phyloP scores from a whole-genome alignment of 805 yeast genomes.

The Candida montana region DNA sequence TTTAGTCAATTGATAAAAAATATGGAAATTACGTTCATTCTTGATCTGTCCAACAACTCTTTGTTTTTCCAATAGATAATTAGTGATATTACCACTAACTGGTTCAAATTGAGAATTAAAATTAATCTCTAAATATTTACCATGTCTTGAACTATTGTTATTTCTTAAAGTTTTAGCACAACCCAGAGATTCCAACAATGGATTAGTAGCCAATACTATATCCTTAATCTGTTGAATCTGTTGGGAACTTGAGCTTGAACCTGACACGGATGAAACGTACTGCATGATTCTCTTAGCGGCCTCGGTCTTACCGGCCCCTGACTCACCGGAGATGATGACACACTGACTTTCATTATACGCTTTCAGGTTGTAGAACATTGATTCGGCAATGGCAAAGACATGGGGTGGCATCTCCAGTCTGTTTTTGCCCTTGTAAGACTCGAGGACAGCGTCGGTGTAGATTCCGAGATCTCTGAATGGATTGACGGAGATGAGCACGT shows the following conservation, averaged over 20 bases:
- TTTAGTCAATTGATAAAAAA: conserved; percentile 92
- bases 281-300: conserved; percentile 98
- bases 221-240: conserved; percentile 85
- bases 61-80: conserved; percentile 89
- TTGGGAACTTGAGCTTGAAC: conserved; percentile 53
- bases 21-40: conserved; percentile 94
- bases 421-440: conserved; percentile 82
- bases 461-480: conserved; percentile 97
- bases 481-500: conserved; percentile 90
- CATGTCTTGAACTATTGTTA: conserved; percentile 87
- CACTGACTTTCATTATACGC: conserved; percentile 93
- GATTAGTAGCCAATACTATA: conserved; percentile 97
- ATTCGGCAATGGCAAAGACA: conserved; percentile 95
- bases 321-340: conserved; percentile 95
- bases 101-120: conserved; percentile 84
- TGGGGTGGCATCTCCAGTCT: conserved; percentile 97
- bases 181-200: conserved; percentile 84
- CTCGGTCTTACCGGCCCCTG: conserved; percentile 98
- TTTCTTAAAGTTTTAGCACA: conserved; percentile 90
- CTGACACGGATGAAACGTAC: conserved; percentile 86
- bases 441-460: conserved; percentile 73
- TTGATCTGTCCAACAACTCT: conserved; percentile 94
- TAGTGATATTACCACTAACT: conserved; percentile 91
- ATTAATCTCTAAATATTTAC: conserved; percentile 86
- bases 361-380: conserved; percentile 93